Evolutionary conservation across 202 grass and related monocot genomes (phyloP).

Genomic region (Setaria italica): DNA sequence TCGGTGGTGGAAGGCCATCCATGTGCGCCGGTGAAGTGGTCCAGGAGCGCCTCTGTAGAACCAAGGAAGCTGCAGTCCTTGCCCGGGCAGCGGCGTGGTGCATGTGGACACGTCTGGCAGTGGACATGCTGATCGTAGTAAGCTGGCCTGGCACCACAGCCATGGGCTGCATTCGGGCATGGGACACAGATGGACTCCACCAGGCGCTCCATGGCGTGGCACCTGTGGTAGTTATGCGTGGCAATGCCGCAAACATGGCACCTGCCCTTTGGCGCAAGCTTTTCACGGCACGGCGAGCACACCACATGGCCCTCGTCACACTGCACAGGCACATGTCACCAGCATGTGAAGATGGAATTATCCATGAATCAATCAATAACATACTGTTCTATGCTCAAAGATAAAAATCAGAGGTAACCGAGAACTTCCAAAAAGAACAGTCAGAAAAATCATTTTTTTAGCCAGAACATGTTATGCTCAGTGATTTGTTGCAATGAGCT

Average conservation of each 20-base stretch:
- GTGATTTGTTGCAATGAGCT: neutral
- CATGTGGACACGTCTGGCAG: neutral
- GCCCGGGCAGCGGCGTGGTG: neutral
- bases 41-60: neutral
- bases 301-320: conserved; percentile 12
- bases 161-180: neutral
- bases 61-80: neutral
- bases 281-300: conserved; percentile 19
- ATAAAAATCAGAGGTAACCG: neutral
- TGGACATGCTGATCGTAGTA: neutral
- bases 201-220: conserved; percentile 20
- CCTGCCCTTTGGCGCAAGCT: neutral
- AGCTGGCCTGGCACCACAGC: neutral
- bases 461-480: neutral
- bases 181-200: neutral
- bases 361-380: neutral
- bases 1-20: conserved; percentile 11
- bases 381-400: neutral
- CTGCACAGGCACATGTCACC: conserved; percentile 3
- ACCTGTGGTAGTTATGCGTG: conserved; percentile 1
- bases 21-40: neutral
- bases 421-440: neutral
- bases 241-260: conserved; percentile 14
- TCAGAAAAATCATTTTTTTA: neutral
- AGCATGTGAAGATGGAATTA: neutral